Evolutionary conservation across 2,329 filamentous ascomycete genomes (phyloP), one percentile per base, ranked within the genome.

Genomic region (Parafenestella ontariensis): DNA sequence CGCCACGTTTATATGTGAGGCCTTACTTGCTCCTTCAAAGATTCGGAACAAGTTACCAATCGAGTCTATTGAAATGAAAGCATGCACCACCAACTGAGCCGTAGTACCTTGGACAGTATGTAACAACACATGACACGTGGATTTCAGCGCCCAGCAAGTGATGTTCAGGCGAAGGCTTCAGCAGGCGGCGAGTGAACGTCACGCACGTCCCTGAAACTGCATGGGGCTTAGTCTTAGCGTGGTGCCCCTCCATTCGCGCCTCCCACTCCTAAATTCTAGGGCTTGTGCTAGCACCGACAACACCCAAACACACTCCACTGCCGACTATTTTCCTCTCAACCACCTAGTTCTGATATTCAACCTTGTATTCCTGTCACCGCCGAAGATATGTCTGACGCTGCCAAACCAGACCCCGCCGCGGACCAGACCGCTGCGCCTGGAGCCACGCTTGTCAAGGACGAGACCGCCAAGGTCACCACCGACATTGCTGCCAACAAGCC

Each of bases 391-490:
- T 69, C 74, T 65, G 74, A 77, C 66, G 65, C 66, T 49, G 71
- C 72, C 46, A 76, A 77, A 68, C 73, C 75, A 54, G 75, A 78
- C 66, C 74, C 75, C 64, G 68, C 75, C 54, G 74, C 72, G 36
- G 73, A 78, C 62, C 69, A 74, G 65, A 62, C 64, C 57, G 67
- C 75, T 52, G 72, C 70, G 60, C 70, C 76, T 49, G 72, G 76
- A 58, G 72, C 76, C 42, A 76, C 70, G 61, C 69, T 79, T 36
- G 74, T 70, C 20, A 66, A 77, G 61, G 75, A 76, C 52, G 77
- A 80, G 73, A 80, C 78, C 17, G 73, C 76, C 55, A 76, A 77
- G 69, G 76, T 77, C 46, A 78, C 78, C 15, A 76, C 75, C 45
- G 76, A 72, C 59, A 69, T 70, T 43, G 67, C 71, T 10, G 56